Conservation (phyloP, 139 green algal species). For the Spirogloea muscicola region DNA sequence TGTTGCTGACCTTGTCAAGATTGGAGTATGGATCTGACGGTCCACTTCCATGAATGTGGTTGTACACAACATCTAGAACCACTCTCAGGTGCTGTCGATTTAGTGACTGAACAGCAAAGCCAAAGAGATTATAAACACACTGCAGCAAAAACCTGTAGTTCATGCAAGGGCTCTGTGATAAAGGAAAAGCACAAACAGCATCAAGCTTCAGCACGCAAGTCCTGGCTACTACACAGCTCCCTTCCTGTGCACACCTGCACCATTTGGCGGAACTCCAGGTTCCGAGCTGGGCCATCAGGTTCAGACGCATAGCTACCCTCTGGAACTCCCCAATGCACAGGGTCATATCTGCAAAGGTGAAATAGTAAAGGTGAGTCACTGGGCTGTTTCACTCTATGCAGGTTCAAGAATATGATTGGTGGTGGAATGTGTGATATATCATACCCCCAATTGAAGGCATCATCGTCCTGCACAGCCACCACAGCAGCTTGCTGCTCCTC, state of each 20-base stretch:
- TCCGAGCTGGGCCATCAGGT: slow-evolving; percentile 64
- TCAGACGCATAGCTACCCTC: slow-evolving; percentile 79
- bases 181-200: no score
- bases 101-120: no score
- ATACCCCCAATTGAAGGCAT: slow-evolving; percentile 85
- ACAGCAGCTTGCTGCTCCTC: slow-evolving; percentile 68
- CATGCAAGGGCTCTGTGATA: no score
- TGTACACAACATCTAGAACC: slow-evolving; percentile 90
- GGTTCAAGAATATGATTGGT: no score
- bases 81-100: slow-evolving; percentile 62
- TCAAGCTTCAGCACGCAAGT: no score
- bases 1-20: slow-evolving; percentile 72
- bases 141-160: no score
- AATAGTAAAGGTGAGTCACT: no score
- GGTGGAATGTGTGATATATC: no score
- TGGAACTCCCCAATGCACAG: slow-evolving; percentile 78
- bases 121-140: no score
- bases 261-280: slow-evolving; percentile 76
- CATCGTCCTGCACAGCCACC: slow-evolving; percentile 57
- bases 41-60: slow-evolving; percentile 69
- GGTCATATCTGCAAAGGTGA: slow-evolving; percentile 67
- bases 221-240: no score
- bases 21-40: slow-evolving; percentile 47
- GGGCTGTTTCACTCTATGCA: no score
- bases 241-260: slow-evolving; percentile 41